Conservation (phyloP, 2,329 filamentous ascomycete genomes). For the Exophiala alcalophila region DNA sequence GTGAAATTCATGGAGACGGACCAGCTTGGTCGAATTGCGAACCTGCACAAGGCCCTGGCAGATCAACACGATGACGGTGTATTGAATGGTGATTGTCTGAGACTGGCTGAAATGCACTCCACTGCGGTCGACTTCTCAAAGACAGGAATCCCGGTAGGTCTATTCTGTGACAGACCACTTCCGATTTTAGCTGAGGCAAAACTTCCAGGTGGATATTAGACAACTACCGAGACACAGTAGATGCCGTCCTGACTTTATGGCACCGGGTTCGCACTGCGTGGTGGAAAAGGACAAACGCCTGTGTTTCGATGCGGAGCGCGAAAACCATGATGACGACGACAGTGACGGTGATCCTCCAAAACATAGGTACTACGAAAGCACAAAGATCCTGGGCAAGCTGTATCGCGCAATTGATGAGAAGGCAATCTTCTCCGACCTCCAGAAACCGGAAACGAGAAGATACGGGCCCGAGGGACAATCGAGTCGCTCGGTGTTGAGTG, state of each 20-base stretch:
- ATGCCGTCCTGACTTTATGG: slow-evolving; percentile 54
- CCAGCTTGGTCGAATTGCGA: slow-evolving; percentile 64
- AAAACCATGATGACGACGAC: slow-evolving; percentile 46
- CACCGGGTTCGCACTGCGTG: slow-evolving; percentile 38
- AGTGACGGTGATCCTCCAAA: slow-evolving; percentile 30
- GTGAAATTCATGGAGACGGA: slow-evolving; percentile 72
- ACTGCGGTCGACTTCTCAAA: slow-evolving; percentile 74
- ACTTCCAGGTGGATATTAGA: slow-evolving; percentile 43
- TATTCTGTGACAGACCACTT: not conserved
- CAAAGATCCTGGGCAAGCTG: slow-evolving; percentile 66
- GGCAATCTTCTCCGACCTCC: slow-evolving; percentile 61
- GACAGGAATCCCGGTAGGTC: slow-evolving; percentile 58
- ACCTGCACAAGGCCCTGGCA: slow-evolving; percentile 61
- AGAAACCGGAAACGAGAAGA: slow-evolving; percentile 30
- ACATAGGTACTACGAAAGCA: slow-evolving; percentile 62
- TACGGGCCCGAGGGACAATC: not conserved
- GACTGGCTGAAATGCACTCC: slow-evolving; percentile 63
- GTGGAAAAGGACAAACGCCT: slow-evolving; percentile 39
- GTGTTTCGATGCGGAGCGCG: slow-evolving; percentile 39
- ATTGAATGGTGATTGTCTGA: slow-evolving; percentile 49
- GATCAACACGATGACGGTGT: slow-evolving; percentile 58
- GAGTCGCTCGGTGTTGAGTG: slow-evolving; percentile 28
- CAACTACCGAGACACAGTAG: slow-evolving; percentile 42
- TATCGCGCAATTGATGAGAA: slow-evolving; percentile 72
- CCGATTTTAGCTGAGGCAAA: not conserved